These are phyloP conservation scores for Penicillium nordicum DNA, from an alignment of 2,329 filamentous ascomycete genomes.

Conservation along the genomic window DNA sequence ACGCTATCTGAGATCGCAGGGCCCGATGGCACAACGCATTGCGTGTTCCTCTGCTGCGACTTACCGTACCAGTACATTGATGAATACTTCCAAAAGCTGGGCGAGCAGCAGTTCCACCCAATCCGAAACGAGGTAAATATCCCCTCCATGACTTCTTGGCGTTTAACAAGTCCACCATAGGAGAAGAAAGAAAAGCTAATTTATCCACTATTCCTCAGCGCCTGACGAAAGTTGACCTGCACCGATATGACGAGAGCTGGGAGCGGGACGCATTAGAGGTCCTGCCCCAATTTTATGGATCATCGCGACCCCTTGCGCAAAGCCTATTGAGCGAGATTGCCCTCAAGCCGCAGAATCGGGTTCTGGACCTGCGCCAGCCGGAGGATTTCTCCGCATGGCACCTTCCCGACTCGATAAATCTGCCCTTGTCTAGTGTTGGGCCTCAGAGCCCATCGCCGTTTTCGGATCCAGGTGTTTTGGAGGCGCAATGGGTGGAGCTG, in stretches of 20 bases:
- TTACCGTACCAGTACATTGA: conserved; percentile 61
- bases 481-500: conserved; percentile 48
- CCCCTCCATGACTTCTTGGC: background rate
- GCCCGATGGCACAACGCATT: conserved; percentile 48
- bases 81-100: conserved; percentile 59
- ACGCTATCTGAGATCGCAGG: conserved; percentile 46
- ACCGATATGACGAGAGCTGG: conserved; percentile 57
- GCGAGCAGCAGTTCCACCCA: conserved; percentile 47
- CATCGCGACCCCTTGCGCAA: conserved; percentile 19
- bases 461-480: conserved; percentile 43
- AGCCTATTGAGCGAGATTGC: conserved; percentile 22
- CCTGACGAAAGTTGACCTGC: conserved; percentile 50
- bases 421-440: conserved; percentile 42
- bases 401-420: conserved; percentile 46
- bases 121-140: conserved; percentile 47
- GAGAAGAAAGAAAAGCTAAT: background rate
- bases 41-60: conserved; percentile 62
- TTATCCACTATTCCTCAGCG: conserved; percentile 30
- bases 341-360: conserved; percentile 30
- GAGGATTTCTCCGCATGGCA: conserved; percentile 44
- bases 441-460: conserved; percentile 46
- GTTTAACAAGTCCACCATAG: conserved; percentile 2
- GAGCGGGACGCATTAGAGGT: conserved; percentile 45
- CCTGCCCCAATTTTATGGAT: conserved; percentile 39
- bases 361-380: conserved; percentile 47